Evolutionary conservation across 305 asterid species (phyloP).

Genomic region (Solanum hybrid): DNA sequence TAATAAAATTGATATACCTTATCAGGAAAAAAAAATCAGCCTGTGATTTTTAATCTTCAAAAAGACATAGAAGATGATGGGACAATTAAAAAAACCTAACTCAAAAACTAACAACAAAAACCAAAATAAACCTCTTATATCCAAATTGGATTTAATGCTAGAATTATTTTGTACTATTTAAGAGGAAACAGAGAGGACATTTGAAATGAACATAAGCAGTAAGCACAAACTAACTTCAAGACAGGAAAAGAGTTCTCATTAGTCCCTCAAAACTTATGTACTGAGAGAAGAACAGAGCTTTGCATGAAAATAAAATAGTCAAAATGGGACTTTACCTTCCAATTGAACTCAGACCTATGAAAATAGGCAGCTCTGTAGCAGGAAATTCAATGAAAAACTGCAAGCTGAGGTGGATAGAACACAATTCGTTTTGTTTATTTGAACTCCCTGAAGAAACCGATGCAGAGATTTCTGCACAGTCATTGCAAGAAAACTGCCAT

Average conservation of each 20-base stretch:
- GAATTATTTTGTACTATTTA: not conserved
- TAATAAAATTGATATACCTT: not conserved
- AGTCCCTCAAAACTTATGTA: not conserved
- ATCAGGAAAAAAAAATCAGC: not conserved
- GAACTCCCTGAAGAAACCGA: constrained; percentile 18
- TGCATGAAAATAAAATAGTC: not conserved
- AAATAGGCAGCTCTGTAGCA: constrained; percentile 49
- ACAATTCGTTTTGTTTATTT: constrained; percentile 33
- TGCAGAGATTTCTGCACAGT: constrained; percentile 58
- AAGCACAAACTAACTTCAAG: not conserved
- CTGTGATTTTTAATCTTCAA: not conserved
- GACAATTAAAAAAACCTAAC: not conserved
- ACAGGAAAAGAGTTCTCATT: not conserved
- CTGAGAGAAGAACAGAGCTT: not conserved
- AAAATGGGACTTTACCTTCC: constrained; percentile 60
- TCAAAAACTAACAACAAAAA: not conserved
- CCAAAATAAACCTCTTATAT: not conserved
- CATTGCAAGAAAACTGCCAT: constrained; percentile 82
- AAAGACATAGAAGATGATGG: not conserved
- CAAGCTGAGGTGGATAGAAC: constrained; percentile 51
- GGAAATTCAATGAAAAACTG: constrained; percentile 36
- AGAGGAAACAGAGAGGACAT: not conserved
- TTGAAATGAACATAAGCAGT: not conserved
- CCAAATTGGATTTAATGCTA: not conserved
- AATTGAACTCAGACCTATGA: constrained; percentile 74